phyloP scores from a whole-genome alignment of 2,329 filamentous ascomycete genomes.

The Sporothrix phasma region DNA sequence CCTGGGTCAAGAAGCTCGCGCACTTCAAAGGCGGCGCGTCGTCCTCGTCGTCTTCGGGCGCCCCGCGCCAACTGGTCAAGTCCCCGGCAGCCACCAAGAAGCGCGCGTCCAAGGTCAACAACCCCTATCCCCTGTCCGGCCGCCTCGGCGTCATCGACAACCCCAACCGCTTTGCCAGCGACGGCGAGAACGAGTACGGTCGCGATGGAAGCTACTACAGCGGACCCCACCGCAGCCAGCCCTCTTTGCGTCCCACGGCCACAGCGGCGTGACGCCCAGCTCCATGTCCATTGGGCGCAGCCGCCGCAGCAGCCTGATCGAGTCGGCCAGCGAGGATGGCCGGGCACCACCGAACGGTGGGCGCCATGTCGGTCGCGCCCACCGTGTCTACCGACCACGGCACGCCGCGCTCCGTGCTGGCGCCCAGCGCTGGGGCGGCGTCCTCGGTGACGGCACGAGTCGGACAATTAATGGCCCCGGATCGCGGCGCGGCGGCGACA shows the following conservation, averaged over 20 bases:
- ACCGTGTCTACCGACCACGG: conserved; percentile 80
- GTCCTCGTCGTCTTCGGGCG: conserved; percentile 36
- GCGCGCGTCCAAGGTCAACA: conserved; percentile 59
- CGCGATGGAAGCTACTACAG: not conserved
- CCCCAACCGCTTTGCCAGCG: conserved; percentile 6
- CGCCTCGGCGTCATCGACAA: conserved; percentile 29
- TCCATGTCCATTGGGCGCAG: conserved; percentile 44
- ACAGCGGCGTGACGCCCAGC: conserved; percentile 39
- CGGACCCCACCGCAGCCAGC: conserved; percentile 30
- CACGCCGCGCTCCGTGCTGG: conserved; percentile 61
- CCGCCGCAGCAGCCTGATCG: conserved; percentile 45
- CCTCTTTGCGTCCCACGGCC: conserved; percentile 48
- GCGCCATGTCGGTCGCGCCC: conserved; percentile 63
- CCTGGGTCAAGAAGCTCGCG: conserved; percentile 88
- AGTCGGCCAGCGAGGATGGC: conserved; percentile 52
- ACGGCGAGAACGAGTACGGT: not conserved
- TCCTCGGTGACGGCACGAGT: conserved; percentile 63
- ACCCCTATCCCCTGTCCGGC: conserved; percentile 83
- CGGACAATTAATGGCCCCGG: conserved; percentile 51
- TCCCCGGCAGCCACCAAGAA: conserved; percentile 41
- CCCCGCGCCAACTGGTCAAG: conserved; percentile 36
- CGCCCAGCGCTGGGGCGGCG: conserved; percentile 57
- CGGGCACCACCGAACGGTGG: conserved; percentile 46
- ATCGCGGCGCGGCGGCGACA: conserved; percentile 58
- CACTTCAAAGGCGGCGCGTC: conserved; percentile 61